These are phyloP conservation scores for Cystoisospora suis DNA, from an alignment of 169 alveolate species.

Conservation along the genomic window DNA sequence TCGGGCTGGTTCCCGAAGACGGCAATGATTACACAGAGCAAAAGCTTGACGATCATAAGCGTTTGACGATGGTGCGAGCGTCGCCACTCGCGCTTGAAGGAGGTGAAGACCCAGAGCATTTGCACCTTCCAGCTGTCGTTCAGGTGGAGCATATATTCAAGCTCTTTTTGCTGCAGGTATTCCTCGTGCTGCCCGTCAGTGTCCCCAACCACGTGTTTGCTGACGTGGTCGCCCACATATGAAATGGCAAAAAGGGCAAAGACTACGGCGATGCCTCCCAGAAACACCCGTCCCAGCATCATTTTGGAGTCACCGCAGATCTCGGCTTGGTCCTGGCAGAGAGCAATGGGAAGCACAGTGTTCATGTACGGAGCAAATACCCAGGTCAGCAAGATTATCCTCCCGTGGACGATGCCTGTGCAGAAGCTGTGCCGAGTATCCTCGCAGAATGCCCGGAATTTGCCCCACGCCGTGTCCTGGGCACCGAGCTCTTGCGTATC, in stretches of 20 bases:
- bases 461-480: neutral
- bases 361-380: neutral
- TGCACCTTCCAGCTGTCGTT: slow-evolving; percentile 28
- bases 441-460: neutral
- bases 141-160: slow-evolving; percentile 16
- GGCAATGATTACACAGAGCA: neutral
- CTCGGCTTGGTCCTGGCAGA: slow-evolving; percentile 19
- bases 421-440: neutral
- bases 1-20: neutral
- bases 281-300: neutral
- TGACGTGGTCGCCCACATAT: slow-evolving; percentile 25
- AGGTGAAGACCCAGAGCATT: slow-evolving; percentile 18
- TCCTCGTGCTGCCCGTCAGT: slow-evolving; percentile 23
- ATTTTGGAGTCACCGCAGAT: neutral
- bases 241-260: neutral
- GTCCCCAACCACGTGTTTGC: neutral
- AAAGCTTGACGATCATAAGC: slow-evolving; percentile 5
- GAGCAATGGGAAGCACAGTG: neutral
- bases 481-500: neutral
- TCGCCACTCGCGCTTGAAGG: slow-evolving; percentile 24
- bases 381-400: slow-evolving; percentile 6
- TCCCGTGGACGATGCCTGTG: neutral
- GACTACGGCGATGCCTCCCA: neutral
- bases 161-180: slow-evolving; percentile 14
- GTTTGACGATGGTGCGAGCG: slow-evolving; percentile 14